Conservation (phyloP, 768 basidiomycete species). For the Boletus tylopilopsis region DNA sequence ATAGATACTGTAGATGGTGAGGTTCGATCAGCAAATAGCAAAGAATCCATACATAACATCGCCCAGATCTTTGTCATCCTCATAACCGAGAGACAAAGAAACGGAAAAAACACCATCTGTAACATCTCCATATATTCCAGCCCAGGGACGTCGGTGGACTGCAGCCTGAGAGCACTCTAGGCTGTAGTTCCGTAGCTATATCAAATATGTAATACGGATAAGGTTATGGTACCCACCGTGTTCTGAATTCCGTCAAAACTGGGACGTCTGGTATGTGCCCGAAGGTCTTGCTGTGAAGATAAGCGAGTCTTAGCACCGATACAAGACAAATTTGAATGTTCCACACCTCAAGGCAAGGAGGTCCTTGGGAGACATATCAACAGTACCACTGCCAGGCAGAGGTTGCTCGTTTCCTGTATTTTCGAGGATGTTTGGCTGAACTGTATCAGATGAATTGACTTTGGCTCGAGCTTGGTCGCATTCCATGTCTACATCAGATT, state of each 20-base stretch:
- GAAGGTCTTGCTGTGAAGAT: conserved; percentile 16
- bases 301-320: background rate
- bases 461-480: background rate
- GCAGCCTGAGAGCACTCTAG: conserved; percentile 4
- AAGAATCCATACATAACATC: conserved; percentile 21
- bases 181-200: background rate
- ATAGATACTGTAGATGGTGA: conserved; percentile 21
- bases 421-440: too few species aligned
- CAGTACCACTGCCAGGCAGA: background rate
- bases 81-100: conserved; percentile 20
- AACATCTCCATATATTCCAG: conserved; percentile 21
- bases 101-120: conserved; percentile 13
- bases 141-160: conserved; percentile 14
- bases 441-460: too few species aligned
- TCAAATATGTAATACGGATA: background rate
- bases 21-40: background rate
- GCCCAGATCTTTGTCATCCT: conserved; percentile 24
- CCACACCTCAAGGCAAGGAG: background rate
- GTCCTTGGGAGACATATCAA: too few species aligned
- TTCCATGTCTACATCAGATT: background rate
- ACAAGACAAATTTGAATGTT: background rate
- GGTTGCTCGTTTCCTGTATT: background rate
- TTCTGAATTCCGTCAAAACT: conserved; percentile 17
- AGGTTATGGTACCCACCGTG: conserved; percentile 16
- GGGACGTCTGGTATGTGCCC: conserved; percentile 24